Evolutionary conservation across 208 protist genomes (phyloP).

Genomic region (Trypanosoma mega): DNA sequence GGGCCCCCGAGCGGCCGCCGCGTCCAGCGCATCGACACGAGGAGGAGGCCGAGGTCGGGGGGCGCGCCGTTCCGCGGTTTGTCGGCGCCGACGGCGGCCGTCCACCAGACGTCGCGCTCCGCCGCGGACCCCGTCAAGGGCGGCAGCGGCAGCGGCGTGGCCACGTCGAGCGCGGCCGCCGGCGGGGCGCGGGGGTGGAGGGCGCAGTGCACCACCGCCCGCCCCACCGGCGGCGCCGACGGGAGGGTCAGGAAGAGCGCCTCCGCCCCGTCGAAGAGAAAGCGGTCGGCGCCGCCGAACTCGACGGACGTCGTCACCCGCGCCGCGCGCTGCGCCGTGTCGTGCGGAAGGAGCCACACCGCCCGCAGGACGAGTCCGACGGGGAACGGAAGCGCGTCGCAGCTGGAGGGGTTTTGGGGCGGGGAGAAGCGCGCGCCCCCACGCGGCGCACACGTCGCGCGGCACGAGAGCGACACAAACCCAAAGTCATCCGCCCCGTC

Average conservation of each 20-base stretch:
- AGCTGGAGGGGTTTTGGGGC: neutral
- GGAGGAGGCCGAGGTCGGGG: constrained; percentile 72
- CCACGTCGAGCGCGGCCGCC: constrained; percentile 50
- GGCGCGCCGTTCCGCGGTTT: too few species aligned
- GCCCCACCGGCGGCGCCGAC: constrained; percentile 32
- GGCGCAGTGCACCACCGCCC: constrained; percentile 60
- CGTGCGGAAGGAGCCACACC: constrained; percentile 57
- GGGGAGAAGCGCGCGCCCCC: constrained; percentile 57
- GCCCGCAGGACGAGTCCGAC: constrained; percentile 71
- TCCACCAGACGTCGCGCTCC: constrained; percentile 79
- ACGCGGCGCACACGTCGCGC: constrained; percentile 55
- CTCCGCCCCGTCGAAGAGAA: constrained; percentile 39
- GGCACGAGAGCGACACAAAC: constrained; percentile 73
- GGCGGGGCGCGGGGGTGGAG: constrained; percentile 55
- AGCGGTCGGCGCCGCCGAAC: constrained; percentile 59
- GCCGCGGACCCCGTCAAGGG: constrained; percentile 43
- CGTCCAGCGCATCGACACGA: constrained; percentile 60
- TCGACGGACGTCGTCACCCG: constrained; percentile 73
- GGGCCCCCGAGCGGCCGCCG: constrained; percentile 47
- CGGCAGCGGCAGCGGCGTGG: constrained; percentile 56
- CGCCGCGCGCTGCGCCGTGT: constrained; percentile 40
- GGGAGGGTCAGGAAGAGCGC: constrained; percentile 59
- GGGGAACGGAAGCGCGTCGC: constrained; percentile 37
- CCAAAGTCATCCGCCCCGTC: constrained; percentile 80
- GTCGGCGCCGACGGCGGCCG: constrained; percentile 66